Evolutionary conservation across 306 rosid genomes (phyloP), one percentile per base, ranked within the genome.

Genomic region (Corylus heterophylla): DNA sequence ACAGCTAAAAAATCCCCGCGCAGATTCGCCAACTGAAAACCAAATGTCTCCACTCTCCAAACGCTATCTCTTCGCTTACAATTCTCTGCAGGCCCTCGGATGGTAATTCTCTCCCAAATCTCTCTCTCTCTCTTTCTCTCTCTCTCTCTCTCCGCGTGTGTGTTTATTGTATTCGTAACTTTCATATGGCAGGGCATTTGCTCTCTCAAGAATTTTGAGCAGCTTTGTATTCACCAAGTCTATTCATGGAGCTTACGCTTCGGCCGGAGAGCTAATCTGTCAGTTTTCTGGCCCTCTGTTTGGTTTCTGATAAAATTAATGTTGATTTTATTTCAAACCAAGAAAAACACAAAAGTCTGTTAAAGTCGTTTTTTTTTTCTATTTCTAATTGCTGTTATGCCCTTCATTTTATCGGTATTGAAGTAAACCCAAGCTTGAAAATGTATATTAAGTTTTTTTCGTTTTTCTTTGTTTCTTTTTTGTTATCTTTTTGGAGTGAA

Each of bases 1-100:
- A 35, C 2, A 31, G 47, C 14, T 22, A 7, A 7, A 2, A 16
- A 14, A 17, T 16, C 25, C 71, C 47, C 71, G 47, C 6, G 8
- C 50, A 63, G 4, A 63, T 35, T 35, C 11, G 5, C 39, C 39
- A 18, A 12, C 79, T 66, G 74, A 45, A 68, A 68, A 45, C 55
- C 18, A 59, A 74, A 90, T 89, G 96, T 22, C 82, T 83, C 52
- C 62, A 31, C 59, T 45, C 27, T 88, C 94, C 45, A 79, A 83
- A 3, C 83, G 83, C 73, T 93, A 88, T 85, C 96, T 95, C 37
- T 74, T 86, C 16, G 70, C 93, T 69, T 95, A 91, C 98, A 92
- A 95, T 71, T 80, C 91, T 71, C 77, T 88, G 75, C 97, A 93
- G 74, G 87, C 94, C 0, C 35, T 85, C 13, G 96, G 90, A 85